Percentiles rank a stretch among this genome's conserved stretches.
phyloP scores from a whole-genome alignment of 169 alveolate genomes.

The Plasmodium fragile region DNA sequence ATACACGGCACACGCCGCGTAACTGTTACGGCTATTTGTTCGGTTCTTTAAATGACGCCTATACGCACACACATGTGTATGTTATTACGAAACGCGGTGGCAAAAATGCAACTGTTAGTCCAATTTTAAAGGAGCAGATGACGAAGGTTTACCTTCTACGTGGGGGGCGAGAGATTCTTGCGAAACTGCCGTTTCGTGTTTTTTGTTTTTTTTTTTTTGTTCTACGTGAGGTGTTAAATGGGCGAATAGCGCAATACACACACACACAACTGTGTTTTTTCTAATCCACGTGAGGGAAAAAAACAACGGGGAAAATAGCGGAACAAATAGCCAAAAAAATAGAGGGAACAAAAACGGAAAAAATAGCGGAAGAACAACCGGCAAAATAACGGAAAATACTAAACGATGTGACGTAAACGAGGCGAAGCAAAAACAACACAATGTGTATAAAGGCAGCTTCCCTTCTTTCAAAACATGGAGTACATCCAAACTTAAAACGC shows the following conservation, averaged over 20 bases:
- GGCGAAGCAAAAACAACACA: neutral
- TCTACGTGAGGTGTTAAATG: conserved; percentile 17
- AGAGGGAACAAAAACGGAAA: neutral
- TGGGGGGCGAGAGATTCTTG: neutral
- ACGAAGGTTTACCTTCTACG: neutral
- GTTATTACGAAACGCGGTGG: neutral
- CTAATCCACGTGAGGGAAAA: conserved; percentile 14
- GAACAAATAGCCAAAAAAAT: neutral
- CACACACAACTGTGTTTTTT: conserved; percentile 38
- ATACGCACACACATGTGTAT: neutral
- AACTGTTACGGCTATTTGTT: neutral
- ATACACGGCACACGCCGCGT: neutral
- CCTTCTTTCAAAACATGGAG: conserved; percentile 17
- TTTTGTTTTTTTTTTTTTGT: neutral
- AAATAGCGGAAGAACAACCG: neutral
- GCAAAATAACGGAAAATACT: neutral
- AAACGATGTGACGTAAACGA: neutral
- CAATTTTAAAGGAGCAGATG: neutral
- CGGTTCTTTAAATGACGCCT: neutral
- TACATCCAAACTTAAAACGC: conserved; percentile 8
- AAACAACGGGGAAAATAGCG: neutral
- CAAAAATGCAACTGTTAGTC: neutral
- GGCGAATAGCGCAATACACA: conserved; percentile 12
- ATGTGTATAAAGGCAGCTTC: conserved; percentile 11
- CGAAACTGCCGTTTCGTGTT: neutral